Evolutionary conservation across 176 grass and related monocot species (phyloP).

Genomic region (Avena eriantha): DNA sequence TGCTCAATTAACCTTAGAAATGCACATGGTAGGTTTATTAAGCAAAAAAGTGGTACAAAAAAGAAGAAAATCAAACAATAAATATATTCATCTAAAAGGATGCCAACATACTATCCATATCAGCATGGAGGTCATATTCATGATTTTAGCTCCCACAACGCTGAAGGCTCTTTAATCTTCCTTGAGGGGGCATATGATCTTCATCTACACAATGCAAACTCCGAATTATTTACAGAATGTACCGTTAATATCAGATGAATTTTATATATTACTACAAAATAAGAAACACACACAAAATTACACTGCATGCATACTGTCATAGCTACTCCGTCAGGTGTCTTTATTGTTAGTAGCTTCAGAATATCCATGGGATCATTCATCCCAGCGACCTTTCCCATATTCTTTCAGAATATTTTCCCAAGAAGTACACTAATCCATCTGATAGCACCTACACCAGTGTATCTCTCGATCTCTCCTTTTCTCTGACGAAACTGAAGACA

Average conservation of each 20-base stretch:
- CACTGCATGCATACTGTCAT: conserved; percentile 15
- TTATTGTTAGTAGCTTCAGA: too few species aligned
- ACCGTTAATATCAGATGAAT: not conserved
- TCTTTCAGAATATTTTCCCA: conserved; percentile 56
- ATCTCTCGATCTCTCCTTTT: too few species aligned
- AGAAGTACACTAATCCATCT: conserved; percentile 63
- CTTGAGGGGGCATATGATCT: not conserved
- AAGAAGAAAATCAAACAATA: not conserved
- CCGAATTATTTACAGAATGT: not conserved
- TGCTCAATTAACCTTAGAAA: not conserved
- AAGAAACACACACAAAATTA: not conserved
- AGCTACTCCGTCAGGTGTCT: conserved; percentile 6
- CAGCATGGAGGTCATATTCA: not conserved
- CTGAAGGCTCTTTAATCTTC: conserved; percentile 40
- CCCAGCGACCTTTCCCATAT: conserved; percentile 64
- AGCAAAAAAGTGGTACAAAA: not conserved
- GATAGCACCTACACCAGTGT: too few species aligned
- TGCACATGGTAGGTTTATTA: not conserved
- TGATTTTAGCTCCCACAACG: not conserved
- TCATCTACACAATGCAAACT: conserved; percentile 37
- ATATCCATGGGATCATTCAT: not conserved
- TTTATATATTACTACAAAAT: not conserved
- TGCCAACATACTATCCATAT: conserved; percentile 30
- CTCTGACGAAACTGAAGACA: too few species aligned
- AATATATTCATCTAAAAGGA: not conserved